Conservation (phyloP, 768 basidiomycete genomes). For the Boletus barrowsii region DNA sequence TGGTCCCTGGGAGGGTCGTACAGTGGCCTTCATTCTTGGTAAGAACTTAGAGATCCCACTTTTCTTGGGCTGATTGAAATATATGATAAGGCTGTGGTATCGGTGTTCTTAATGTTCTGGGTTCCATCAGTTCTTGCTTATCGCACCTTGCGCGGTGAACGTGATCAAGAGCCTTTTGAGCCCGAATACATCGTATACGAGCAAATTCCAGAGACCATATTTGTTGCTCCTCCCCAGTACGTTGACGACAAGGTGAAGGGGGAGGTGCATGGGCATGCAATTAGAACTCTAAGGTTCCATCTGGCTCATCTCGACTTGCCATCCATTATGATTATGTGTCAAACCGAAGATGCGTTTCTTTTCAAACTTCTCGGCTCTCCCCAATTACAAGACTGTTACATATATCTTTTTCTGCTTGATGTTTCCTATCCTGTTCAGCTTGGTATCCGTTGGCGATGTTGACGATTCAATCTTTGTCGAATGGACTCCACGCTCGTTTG, state of each 20-base stretch:
- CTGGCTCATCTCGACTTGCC: background rate
- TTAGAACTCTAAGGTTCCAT: slow-evolving; percentile 7
- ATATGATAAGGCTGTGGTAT: slow-evolving; percentile 66
- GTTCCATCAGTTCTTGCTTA: slow-evolving; percentile 61
- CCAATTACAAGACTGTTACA: slow-evolving; percentile 7
- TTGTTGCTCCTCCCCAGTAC: slow-evolving; percentile 58
- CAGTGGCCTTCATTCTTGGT: slow-evolving; percentile 82
- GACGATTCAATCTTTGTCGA: background rate
- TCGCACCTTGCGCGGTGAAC: slow-evolving; percentile 51
- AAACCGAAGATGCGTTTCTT: background rate
- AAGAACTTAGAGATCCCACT: slow-evolving; percentile 19
- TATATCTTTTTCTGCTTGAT: slow-evolving; percentile 4
- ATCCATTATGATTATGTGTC: background rate
- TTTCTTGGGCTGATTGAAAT: background rate
- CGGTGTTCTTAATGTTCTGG: slow-evolving; percentile 79
- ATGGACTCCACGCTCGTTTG: slow-evolving; percentile 23
- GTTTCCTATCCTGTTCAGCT: slow-evolving; percentile 1
- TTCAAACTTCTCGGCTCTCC: background rate
- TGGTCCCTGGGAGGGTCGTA: slow-evolving; percentile 81
- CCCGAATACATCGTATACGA: slow-evolving; percentile 43
- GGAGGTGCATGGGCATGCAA: slow-evolving; percentile 12
- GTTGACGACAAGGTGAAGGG: slow-evolving; percentile 49
- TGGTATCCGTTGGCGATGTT: background rate
- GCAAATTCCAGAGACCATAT: slow-evolving; percentile 45
- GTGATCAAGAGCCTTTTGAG: slow-evolving; percentile 41